A percentile compares a stretch with the other conserved stretches of the same genome.
These are phyloP conservation scores for Kwoniella newhampshirensis DNA, from an alignment of 768 basidiomycete genomes.

Conservation along the genomic window DNA sequence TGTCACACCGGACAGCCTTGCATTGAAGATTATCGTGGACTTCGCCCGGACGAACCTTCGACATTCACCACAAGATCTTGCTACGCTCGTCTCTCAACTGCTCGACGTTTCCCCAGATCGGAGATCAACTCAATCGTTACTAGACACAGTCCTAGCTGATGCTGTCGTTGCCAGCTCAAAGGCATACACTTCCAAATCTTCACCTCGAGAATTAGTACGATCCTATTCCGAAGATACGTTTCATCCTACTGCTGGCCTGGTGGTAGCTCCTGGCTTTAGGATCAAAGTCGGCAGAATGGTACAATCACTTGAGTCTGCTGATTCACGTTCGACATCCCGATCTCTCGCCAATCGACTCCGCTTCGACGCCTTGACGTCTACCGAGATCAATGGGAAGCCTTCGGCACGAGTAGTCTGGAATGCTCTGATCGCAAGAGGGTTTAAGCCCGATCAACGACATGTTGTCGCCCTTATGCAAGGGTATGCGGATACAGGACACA, in stretches of 20 bases:
- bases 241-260: slow-evolving; percentile 14
- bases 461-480: slow-evolving; percentile 34
- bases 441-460: slow-evolving; percentile 26
- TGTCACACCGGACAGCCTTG: slow-evolving; percentile 21
- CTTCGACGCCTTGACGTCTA: slow-evolving; percentile 22
- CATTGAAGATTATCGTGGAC: slow-evolving; percentile 25
- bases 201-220: neutral
- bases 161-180: slow-evolving; percentile 2
- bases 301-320: slow-evolving; percentile 3
- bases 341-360: slow-evolving; percentile 28
- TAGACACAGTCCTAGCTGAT: slow-evolving; percentile 25
- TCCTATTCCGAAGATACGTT: neutral
- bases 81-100: slow-evolving; percentile 12
- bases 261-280: slow-evolving; percentile 1
- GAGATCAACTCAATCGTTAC: slow-evolving; percentile 13
- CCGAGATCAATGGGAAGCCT: slow-evolving; percentile 12
- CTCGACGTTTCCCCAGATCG: slow-evolving; percentile 3
- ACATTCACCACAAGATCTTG: slow-evolving; percentile 16
- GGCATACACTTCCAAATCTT: neutral
- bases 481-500: slow-evolving; percentile 31
- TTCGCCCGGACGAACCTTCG: slow-evolving; percentile 5
- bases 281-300: slow-evolving; percentile 12
- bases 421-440: slow-evolving; percentile 30
- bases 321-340: slow-evolving; percentile 9
- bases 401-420: slow-evolving; percentile 34